A percentile compares a stretch with the other conserved stretches of the same genome.
Evolutionary conservation across 164 flowering plant genomes (phyloP).

Genomic region (Hamamelis virginiana): DNA sequence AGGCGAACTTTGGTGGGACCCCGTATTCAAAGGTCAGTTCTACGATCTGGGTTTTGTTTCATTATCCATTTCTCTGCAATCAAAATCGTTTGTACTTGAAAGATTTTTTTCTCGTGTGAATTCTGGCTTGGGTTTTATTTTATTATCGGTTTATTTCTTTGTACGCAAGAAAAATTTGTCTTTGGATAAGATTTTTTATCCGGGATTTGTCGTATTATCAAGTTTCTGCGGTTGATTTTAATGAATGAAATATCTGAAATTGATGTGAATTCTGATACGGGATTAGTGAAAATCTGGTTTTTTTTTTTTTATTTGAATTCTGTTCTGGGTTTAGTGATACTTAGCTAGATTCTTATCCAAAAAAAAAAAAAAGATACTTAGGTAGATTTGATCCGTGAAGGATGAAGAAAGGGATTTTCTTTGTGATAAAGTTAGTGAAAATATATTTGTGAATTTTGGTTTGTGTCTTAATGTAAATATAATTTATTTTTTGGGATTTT

Average conservation of each 20-base stretch:
- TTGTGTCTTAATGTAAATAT: not conserved
- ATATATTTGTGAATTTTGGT: not conserved
- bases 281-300: no score
- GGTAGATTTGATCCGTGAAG: not conserved
- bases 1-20: slow-evolving; percentile 3
- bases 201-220: no score
- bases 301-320: not conserved
- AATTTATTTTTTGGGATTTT: not conserved
- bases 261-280: no score
- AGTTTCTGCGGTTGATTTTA: no score
- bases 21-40: slow-evolving; percentile 10
- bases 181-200: not conserved
- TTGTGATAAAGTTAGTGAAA: not conserved
- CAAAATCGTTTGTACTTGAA: not conserved
- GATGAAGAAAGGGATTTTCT: not conserved
- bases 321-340: not conserved
- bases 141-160: not conserved
- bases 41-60: slow-evolving; percentile 5
- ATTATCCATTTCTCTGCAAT: not conserved
- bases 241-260: no score
- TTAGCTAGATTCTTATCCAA: no score
- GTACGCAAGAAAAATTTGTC: not conserved
- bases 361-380: no score
- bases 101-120: not conserved
- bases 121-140: not conserved